Conservation (phyloP, 2,329 filamentous ascomycete species). For the Xylariomycetidae sp. region DNA sequence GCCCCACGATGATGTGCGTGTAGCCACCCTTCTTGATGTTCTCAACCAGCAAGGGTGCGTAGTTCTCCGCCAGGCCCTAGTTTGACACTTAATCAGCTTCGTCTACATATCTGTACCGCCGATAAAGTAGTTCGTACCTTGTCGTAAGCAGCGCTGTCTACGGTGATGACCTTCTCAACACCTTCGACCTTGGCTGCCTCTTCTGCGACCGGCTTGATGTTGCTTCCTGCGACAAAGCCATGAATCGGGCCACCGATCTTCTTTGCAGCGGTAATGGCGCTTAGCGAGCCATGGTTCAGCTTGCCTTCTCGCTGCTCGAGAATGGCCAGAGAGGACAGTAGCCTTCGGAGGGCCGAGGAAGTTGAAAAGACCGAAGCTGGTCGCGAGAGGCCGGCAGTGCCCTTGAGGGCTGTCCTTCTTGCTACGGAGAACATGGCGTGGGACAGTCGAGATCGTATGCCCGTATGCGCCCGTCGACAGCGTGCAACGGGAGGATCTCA, state of each 20-base stretch:
- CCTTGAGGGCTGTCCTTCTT: constrained; percentile 20
- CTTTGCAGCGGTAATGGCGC: constrained; percentile 77
- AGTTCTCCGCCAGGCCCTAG: constrained; percentile 87
- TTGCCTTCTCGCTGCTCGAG: constrained; percentile 90
- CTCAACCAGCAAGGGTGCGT: constrained; percentile 84
- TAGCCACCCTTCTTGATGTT: constrained; percentile 96
- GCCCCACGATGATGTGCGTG: constrained; percentile 83
- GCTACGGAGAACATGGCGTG: constrained; percentile 27
- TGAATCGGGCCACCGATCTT: constrained; percentile 82
- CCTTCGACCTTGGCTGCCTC: constrained; percentile 86
- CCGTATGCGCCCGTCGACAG: no score
- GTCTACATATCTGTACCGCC: neutral
- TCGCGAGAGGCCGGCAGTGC: constrained; percentile 17
- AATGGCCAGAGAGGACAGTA: constrained; percentile 83
- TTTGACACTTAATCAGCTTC: neutral
- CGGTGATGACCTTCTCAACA: constrained; percentile 82
- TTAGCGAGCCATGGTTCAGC: constrained; percentile 75
- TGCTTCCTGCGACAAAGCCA: constrained; percentile 78
- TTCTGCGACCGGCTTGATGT: constrained; percentile 68
- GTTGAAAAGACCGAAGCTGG: constrained; percentile 23
- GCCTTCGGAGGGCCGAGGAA: constrained; percentile 53
- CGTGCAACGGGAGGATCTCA: no score
- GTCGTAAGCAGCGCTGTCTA: constrained; percentile 87
- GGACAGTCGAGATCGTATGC: no score
- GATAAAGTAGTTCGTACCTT: constrained; percentile 50